Conservation (phyloP, 208 protist genomes). For the Crithidia expoeki region DNA sequence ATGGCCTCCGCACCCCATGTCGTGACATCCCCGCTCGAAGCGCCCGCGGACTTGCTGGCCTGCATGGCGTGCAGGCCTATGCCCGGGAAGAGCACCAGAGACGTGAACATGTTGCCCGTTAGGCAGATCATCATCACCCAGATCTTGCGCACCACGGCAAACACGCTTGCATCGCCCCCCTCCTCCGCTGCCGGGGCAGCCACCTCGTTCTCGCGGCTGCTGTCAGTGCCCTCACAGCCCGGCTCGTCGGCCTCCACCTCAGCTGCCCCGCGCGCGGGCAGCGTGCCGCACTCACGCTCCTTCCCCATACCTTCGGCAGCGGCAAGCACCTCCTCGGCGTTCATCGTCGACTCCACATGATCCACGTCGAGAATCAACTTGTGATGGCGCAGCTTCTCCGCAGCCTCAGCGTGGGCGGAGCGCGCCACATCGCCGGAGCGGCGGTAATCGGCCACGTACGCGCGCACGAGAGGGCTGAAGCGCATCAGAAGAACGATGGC, state of each 20-base stretch:
- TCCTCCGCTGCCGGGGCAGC: slow-evolving; percentile 7
- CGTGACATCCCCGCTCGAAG: background rate
- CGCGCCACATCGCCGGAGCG: slow-evolving; percentile 5
- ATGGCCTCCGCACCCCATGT: slow-evolving; percentile 34
- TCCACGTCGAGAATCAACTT: background rate
- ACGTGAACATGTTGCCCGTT: slow-evolving; percentile 36
- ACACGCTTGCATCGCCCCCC: slow-evolving; percentile 21
- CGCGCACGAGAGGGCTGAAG: slow-evolving; percentile 33
- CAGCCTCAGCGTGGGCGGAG: slow-evolving; percentile 15
- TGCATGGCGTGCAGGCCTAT: slow-evolving; percentile 45
- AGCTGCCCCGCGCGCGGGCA: too few species aligned
- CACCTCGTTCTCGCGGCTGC: background rate
- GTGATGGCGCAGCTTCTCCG: slow-evolving; percentile 9
- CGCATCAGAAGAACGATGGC: slow-evolving; percentile 33
- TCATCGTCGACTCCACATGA: background rate
- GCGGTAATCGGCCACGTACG: too few species aligned
- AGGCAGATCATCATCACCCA: slow-evolving; percentile 50
- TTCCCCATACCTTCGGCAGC: background rate
- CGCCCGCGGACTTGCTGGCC: background rate
- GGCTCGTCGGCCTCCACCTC: background rate
- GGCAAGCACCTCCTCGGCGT: background rate
- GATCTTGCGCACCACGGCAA: slow-evolving; percentile 38
- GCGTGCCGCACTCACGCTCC: too few species aligned
- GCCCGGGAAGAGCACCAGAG: slow-evolving; percentile 47
- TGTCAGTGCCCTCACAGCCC: background rate